Evolutionary conservation across 2,329 filamentous ascomycete species (phyloP).

Genomic region (Venturia oleaginea): DNA sequence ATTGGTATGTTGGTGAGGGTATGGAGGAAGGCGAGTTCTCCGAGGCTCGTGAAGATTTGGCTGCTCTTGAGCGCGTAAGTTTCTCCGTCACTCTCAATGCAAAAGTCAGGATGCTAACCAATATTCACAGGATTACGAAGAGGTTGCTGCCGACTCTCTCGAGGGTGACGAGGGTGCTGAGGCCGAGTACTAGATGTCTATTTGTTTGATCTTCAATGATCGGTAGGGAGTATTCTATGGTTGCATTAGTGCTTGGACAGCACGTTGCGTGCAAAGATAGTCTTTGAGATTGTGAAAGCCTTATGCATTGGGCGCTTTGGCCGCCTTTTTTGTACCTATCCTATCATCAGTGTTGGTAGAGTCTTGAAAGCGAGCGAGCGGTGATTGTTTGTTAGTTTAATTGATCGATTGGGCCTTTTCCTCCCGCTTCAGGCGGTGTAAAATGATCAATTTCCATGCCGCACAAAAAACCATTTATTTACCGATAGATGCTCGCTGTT

Average conservation of each 20-base stretch:
- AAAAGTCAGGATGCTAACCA: not conserved
- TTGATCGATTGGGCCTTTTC: not conserved
- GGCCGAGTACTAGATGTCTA: slow-evolving; percentile 69
- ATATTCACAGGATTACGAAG: slow-evolving; percentile 71
- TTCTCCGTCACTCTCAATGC: not conserved
- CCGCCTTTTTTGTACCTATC: not conserved
- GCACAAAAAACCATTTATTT: too few relatives aligned
- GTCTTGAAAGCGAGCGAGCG: not conserved
- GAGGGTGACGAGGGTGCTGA: slow-evolving; percentile 77
- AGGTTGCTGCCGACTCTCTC: slow-evolving; percentile 90
- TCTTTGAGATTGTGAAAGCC: slow-evolving; percentile 6
- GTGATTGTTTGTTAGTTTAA: slow-evolving; percentile 1
- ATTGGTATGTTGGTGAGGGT: slow-evolving; percentile 99
- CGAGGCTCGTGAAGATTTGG: slow-evolving; percentile 96
- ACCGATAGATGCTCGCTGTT: too few relatives aligned
- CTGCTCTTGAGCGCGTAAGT: slow-evolving; percentile 70
- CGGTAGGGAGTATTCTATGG: not conserved
- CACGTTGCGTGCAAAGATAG: not conserved
- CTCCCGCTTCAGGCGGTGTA: not conserved
- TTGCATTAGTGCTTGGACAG: not conserved
- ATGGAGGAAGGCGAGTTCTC: slow-evolving; percentile 99
- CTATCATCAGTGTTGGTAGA: slow-evolving; percentile 7
- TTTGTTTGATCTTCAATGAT: not conserved
- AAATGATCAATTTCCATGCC: not conserved
- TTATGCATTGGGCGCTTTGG: slow-evolving; percentile 3